phyloP scores from a whole-genome alignment of 768 basidiomycete species.

The Mrakia gelida region DNA sequence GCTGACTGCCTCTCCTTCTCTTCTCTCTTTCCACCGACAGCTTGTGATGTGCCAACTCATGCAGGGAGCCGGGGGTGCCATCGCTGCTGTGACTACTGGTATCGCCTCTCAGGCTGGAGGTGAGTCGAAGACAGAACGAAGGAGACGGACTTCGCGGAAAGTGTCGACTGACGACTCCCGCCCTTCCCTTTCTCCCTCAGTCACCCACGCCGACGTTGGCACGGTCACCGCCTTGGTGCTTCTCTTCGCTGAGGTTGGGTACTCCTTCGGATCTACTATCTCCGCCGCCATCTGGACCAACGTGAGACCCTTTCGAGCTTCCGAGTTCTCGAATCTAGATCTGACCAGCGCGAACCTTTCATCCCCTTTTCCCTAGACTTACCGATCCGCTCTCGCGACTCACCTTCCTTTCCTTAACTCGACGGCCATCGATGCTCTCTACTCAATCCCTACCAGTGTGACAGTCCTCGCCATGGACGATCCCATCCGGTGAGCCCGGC shows the following conservation, averaged over 20 bases:
- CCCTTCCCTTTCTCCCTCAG: slow-evolving; percentile 35
- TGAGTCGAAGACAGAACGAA: neutral
- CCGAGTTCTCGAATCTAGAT: slow-evolving; percentile 41
- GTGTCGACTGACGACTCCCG: no score
- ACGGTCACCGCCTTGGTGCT: slow-evolving; percentile 50
- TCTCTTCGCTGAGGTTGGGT: slow-evolving; percentile 49
- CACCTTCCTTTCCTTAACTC: slow-evolving; percentile 50
- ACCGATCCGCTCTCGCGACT: slow-evolving; percentile 41
- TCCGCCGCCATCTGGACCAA: slow-evolving; percentile 56
- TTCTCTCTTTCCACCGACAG: neutral
- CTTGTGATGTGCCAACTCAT: slow-evolving; percentile 65
- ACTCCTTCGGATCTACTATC: slow-evolving; percentile 60
- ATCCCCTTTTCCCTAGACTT: neutral
- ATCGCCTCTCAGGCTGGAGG: slow-evolving; percentile 60
- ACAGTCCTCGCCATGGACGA: slow-evolving; percentile 48
- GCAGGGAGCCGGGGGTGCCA: slow-evolving; percentile 68
- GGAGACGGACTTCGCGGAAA: no score
- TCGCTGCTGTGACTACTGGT: slow-evolving; percentile 44
- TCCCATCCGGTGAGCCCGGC: slow-evolving; percentile 52
- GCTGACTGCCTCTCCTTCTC: no score
- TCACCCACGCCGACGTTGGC: slow-evolving; percentile 62
- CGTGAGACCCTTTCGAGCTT: slow-evolving; percentile 49
- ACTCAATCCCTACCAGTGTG: slow-evolving; percentile 57
- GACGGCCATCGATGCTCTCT: slow-evolving; percentile 51
- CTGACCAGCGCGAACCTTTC: slow-evolving; percentile 52